Conservation (phyloP, 768 basidiomycete genomes). For the Xerocomellus chrysenteron region DNA sequence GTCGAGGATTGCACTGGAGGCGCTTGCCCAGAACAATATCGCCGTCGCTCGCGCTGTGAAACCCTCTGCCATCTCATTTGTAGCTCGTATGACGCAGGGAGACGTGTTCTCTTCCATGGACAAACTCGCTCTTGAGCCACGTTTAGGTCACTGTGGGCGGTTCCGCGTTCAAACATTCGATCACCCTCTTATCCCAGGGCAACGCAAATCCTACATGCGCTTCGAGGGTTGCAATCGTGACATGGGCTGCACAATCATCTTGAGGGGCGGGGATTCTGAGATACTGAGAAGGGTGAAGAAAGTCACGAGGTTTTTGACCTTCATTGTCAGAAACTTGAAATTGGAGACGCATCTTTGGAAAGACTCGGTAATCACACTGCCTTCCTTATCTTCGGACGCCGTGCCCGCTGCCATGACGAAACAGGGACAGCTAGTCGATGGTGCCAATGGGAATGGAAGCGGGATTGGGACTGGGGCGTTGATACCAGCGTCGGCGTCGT, state of each 20-base stretch:
- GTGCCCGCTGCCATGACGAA: slow-evolving; percentile 43
- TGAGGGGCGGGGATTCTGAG: slow-evolving; percentile 84
- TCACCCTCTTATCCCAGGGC: slow-evolving; percentile 90
- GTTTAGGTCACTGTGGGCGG: slow-evolving; percentile 80
- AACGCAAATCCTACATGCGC: slow-evolving; percentile 94
- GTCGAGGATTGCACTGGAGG: slow-evolving; percentile 86
- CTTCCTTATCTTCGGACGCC: slow-evolving; percentile 63
- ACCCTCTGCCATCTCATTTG: slow-evolving; percentile 78
- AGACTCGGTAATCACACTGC: slow-evolving; percentile 77
- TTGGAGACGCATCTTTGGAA: slow-evolving; percentile 95
- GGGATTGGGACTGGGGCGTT: slow-evolving; percentile 10
- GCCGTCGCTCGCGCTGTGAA: slow-evolving; percentile 91
- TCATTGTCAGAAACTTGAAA: slow-evolving; percentile 91
- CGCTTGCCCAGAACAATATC: slow-evolving; percentile 79
- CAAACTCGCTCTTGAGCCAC: slow-evolving; percentile 85
- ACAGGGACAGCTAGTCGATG: slow-evolving; percentile 27
- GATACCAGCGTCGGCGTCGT: slow-evolving; percentile 25
- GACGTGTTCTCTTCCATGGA: slow-evolving; percentile 97
- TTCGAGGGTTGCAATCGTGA: slow-evolving; percentile 95
- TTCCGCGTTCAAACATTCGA: slow-evolving; percentile 94
- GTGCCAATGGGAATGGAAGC: slow-evolving; percentile 23
- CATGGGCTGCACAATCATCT: slow-evolving; percentile 90
- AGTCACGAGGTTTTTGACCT: slow-evolving; percentile 87
- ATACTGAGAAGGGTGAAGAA: slow-evolving; percentile 85
- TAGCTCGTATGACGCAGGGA: slow-evolving; percentile 92